A percentile compares a stretch with the other conserved stretches of the same genome.
phyloP scores from a whole-genome alignment of 805 yeast species.

The Candida jianshihensis region DNA sequence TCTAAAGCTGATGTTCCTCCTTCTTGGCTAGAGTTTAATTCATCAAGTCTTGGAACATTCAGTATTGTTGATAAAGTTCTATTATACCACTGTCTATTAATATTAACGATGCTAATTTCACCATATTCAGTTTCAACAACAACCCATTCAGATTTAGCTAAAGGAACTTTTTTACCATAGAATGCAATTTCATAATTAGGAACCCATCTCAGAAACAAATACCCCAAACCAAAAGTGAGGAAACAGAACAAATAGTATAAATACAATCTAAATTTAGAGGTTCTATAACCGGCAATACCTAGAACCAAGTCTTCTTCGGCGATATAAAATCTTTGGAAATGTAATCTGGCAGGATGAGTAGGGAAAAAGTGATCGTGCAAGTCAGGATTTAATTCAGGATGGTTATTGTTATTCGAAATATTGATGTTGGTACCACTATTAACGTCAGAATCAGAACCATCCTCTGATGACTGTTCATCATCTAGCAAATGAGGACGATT shows the following conservation, averaged over 20 bases:
- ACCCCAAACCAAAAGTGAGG: constrained; percentile 64
- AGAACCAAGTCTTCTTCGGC: constrained; percentile 94
- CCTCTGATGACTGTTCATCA: constrained; percentile 21
- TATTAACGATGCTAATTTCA: constrained; percentile 56
- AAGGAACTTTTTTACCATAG: constrained; percentile 56
- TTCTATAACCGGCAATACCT: constrained; percentile 85
- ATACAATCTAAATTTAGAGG: constrained; percentile 37
- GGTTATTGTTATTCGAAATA: constrained; percentile 13
- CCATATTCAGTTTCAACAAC: constrained; percentile 93
- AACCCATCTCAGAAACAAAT: constrained; percentile 74
- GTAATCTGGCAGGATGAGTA: constrained; percentile 34
- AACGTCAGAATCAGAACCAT: constrained; percentile 26
- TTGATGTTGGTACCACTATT: constrained; percentile 19
- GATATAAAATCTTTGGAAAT: constrained; percentile 77
- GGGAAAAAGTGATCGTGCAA: constrained; percentile 40
- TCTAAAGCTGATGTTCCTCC: constrained; percentile 12
- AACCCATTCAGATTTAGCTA: constrained; percentile 87
- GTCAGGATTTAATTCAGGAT: constrained; percentile 21
- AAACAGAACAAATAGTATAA: constrained; percentile 50
- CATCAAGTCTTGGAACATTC: constrained; percentile 25
- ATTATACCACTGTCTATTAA: constrained; percentile 57
- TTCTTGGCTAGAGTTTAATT: constrained; percentile 13
- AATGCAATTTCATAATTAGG: constrained; percentile 67
- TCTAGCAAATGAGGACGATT: constrained; percentile 22
- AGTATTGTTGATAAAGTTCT: constrained; percentile 68